Evolutionary conservation across 2,329 filamentous ascomycete genomes (phyloP).

Genomic region (Talaromyces islandicus): DNA sequence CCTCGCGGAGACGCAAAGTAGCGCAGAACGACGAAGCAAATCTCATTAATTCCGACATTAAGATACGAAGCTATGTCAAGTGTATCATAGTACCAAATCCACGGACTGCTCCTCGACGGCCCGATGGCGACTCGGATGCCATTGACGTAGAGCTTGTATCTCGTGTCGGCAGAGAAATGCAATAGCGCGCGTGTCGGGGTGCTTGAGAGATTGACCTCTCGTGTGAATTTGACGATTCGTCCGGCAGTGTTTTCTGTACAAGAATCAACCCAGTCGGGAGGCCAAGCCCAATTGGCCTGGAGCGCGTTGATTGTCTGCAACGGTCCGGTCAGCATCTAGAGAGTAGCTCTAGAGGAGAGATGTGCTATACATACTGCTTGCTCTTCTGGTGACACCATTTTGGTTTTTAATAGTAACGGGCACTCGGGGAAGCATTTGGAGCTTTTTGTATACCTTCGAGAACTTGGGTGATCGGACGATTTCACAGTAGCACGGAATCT

Average conservation of each 20-base stretch:
- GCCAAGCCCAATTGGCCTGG: slow-evolving; percentile 37
- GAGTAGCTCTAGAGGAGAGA: not conserved
- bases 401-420: not conserved
- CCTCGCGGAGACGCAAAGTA: slow-evolving; percentile 22
- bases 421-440: too few species aligned
- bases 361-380: not conserved
- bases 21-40: slow-evolving; percentile 19
- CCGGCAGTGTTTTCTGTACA: slow-evolving; percentile 27
- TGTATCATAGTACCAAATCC: slow-evolving; percentile 28
- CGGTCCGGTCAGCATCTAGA: not conserved
- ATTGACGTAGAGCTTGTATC: slow-evolving; percentile 40
- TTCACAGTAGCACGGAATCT: not conserved
- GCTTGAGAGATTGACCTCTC: slow-evolving; percentile 19
- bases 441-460: not conserved
- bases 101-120: slow-evolving; percentile 29
- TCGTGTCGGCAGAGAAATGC: slow-evolving; percentile 33
- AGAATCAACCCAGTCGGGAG: slow-evolving; percentile 28
- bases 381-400: not conserved
- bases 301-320: slow-evolving; percentile 26
- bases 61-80: slow-evolving; percentile 22
- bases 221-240: slow-evolving; percentile 26
- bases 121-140: slow-evolving; percentile 29
- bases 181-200: slow-evolving; percentile 22
- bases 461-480: not conserved
- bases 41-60: slow-evolving; percentile 15